These are phyloP conservation scores for Diaporthe sp. DNA, from an alignment of 2,329 filamentous ascomycete species.

Conservation along the genomic window DNA sequence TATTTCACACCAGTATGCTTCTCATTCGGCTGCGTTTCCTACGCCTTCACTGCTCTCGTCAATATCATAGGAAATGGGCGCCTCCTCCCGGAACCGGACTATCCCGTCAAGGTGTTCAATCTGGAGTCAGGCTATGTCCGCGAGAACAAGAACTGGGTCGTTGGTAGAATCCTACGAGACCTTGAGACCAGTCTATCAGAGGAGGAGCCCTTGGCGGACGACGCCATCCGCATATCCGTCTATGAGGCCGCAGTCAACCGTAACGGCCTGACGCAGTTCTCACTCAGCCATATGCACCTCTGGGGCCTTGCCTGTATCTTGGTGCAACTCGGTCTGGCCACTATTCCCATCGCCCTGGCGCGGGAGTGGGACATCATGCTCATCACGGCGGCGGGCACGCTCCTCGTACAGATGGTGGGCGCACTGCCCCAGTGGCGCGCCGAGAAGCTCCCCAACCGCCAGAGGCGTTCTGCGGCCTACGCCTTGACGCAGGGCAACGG, in stretches of 20 bases:
- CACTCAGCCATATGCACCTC: background rate
- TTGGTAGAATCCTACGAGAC: background rate
- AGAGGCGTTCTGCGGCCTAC: background rate
- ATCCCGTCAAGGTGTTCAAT: background rate
- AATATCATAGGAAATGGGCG: background rate
- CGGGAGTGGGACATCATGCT: background rate
- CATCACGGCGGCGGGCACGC: background rate
- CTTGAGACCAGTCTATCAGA: background rate
- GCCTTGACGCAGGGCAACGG: background rate
- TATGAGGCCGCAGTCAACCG: constrained; percentile 2
- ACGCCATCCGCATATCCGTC: background rate
- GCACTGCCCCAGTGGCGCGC: background rate
- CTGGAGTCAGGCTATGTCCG: background rate
- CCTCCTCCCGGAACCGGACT: background rate
- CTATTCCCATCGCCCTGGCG: background rate
- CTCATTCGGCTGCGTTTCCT: background rate
- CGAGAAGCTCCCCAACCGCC: background rate
- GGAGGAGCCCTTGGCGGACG: background rate
- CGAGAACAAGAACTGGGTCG: background rate
- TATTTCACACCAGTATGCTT: background rate
- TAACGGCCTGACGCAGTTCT: background rate
- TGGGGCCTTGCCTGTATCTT: background rate
- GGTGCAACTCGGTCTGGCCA: background rate
- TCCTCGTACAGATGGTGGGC: background rate
- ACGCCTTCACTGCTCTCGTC: background rate